Evolutionary conservation across 2,329 filamentous ascomycete genomes (phyloP).

Genomic region (Talaromyces atroroseus): DNA sequence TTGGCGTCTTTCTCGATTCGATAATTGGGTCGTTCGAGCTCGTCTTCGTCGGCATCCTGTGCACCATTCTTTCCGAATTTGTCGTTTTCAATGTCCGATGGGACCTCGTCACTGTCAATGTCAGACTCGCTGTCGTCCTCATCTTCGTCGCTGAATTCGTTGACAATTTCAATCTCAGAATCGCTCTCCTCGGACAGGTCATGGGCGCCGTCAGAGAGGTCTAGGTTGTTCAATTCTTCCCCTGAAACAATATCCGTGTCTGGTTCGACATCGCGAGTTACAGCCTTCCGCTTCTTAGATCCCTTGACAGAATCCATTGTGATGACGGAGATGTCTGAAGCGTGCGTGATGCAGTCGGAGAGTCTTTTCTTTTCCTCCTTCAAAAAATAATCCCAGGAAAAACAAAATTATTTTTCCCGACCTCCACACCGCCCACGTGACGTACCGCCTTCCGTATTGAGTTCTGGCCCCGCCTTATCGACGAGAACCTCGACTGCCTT

Average conservation of each 20-base stretch:
- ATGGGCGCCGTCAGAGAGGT: slow-evolving; percentile 39
- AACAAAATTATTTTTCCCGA: slow-evolving; percentile 13
- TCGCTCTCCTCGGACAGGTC: slow-evolving; percentile 39
- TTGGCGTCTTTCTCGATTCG: slow-evolving; percentile 74
- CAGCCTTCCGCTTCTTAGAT: slow-evolving; percentile 61
- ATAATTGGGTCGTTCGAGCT: slow-evolving; percentile 48
- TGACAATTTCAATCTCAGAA: slow-evolving; percentile 51
- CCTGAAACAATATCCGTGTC: slow-evolving; percentile 51
- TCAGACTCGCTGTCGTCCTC: slow-evolving; percentile 46
- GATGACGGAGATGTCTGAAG: not conserved
- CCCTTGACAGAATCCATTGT: slow-evolving; percentile 33
- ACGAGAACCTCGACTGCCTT: not conserved
- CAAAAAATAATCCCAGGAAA: not conserved
- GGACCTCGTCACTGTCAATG: slow-evolving; percentile 48
- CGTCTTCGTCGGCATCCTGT: slow-evolving; percentile 23
- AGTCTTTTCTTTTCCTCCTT: not conserved
- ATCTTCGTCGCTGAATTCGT: slow-evolving; percentile 47
- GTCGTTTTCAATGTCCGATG: slow-evolving; percentile 40
- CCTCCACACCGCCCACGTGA: slow-evolving; percentile 14
- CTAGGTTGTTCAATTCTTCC: slow-evolving; percentile 50
- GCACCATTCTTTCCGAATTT: not conserved
- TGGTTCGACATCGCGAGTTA: slow-evolving; percentile 49
- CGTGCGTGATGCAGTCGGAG: not conserved
- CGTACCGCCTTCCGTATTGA: slow-evolving; percentile 3
- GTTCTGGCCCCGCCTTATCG: slow-evolving; percentile 10